These are phyloP conservation scores for Linum usitatissimum DNA, from an alignment of 345 rosid genomes.

Conservation along the genomic window DNA sequence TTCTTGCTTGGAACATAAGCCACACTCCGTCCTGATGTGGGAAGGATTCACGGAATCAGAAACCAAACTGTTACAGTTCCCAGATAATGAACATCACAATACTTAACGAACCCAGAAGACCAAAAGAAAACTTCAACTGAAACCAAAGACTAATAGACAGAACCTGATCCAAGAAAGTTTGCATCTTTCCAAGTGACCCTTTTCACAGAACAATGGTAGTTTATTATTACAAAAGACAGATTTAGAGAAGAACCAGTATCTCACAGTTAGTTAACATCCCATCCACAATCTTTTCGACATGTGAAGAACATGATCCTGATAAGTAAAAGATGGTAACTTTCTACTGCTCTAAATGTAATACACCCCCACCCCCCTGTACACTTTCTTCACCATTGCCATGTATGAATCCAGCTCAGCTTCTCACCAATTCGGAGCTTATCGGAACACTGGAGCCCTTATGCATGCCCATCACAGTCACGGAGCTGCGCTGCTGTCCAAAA, in stretches of 20 bases:
- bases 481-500: slow-evolving; percentile 53
- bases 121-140: no score
- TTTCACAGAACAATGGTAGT: no score
- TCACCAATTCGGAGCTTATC: background rate
- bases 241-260: no score
- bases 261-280: no score
- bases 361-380: background rate
- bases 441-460: background rate
- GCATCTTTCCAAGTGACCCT: no score
- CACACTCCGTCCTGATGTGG: no score
- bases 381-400: background rate
- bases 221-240: no score
- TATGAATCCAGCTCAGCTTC: background rate
- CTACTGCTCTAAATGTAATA: background rate
- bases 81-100: no score
- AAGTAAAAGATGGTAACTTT: background rate
- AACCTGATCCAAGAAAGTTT: background rate
- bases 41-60: no score
- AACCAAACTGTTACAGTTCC: no score
- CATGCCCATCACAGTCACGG: slow-evolving; percentile 16
- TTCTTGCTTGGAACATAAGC: no score
- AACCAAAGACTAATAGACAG: background rate
- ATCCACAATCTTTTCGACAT: background rate
- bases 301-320: background rate
- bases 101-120: no score